These are phyloP conservation scores for Nosema bombycis DNA, from an alignment of 371 early-diverging fungal species.

Conservation along the genomic window DNA sequence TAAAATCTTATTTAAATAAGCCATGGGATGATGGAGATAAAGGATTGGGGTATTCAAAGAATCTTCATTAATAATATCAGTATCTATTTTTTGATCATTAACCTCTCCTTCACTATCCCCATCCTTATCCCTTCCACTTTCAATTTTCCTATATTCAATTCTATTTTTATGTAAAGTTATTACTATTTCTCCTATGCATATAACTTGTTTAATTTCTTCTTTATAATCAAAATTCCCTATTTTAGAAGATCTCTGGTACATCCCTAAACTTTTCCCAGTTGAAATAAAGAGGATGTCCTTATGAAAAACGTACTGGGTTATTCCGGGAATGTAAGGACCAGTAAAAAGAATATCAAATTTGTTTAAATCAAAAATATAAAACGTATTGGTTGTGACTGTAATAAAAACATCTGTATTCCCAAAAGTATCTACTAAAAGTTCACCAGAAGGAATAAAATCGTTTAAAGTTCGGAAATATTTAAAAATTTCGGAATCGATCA, in stretches of 20 bases:
- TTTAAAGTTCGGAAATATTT: slow-evolving; percentile 24
- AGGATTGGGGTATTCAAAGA: too few relatives aligned
- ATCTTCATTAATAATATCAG: background rate
- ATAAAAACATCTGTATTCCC: slow-evolving; percentile 1
- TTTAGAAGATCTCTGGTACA: background rate
- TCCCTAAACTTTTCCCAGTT: background rate
- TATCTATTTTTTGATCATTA: too few relatives aligned
- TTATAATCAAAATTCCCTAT: background rate
- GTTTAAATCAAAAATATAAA: slow-evolving; percentile 7
- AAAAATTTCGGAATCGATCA: slow-evolving; percentile 3
- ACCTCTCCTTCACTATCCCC: background rate
- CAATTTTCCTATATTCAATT: background rate
- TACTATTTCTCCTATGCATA: background rate
- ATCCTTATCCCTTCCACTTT: background rate
- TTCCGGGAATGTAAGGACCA: slow-evolving; percentile 13
- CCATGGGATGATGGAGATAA: slow-evolving; percentile 12
- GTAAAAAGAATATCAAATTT: slow-evolving; percentile 15
- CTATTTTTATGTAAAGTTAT: background rate
- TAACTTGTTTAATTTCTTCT: background rate
- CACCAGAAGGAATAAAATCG: background rate
- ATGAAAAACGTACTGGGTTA: background rate
- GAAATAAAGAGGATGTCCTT: background rate
- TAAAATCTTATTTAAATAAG: slow-evolving; percentile 41
- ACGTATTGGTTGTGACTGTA: background rate
- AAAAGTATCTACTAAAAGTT: slow-evolving; percentile 4